These are phyloP conservation scores for Allium cepa DNA, from an alignment of 106 monocot species.

Conservation along the genomic window DNA sequence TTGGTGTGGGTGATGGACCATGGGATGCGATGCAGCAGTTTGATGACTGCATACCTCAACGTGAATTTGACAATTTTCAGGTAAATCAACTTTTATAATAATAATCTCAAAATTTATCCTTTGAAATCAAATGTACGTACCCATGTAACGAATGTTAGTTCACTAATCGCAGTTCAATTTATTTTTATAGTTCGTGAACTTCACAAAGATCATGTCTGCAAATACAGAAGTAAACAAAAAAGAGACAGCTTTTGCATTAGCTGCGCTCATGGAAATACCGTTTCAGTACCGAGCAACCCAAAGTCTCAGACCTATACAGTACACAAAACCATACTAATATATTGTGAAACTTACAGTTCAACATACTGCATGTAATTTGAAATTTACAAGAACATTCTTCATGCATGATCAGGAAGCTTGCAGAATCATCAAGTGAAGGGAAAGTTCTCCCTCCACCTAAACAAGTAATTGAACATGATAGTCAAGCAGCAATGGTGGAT, in stretches of 20 bases:
- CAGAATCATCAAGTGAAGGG: constrained; percentile 7
- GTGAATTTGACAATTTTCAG: constrained; percentile 98
- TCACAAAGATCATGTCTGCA: constrained; percentile 80
- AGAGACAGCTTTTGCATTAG: constrained; percentile 87
- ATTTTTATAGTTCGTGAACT: constrained; percentile 77
- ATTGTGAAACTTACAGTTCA: too few relatives aligned
- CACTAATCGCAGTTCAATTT: not conserved
- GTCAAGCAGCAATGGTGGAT: constrained; percentile 22
- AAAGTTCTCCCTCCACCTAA: constrained; percentile 60
- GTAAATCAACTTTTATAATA: constrained; percentile 17
- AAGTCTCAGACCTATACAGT: constrained; percentile 41
- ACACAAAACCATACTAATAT: constrained; percentile 4
- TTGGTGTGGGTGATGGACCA: constrained; percentile 98
- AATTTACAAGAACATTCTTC: too few relatives aligned
- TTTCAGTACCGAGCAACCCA: constrained; percentile 76
- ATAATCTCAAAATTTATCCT: not conserved
- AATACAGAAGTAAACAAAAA: constrained; percentile 48
- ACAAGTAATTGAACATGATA: constrained; percentile 67
- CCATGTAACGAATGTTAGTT: too few relatives aligned
- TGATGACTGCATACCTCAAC: constrained; percentile 85
- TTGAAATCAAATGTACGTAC: not conserved
- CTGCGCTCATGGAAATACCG: constrained; percentile 97
- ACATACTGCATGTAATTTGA: too few relatives aligned
- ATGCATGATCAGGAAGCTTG: constrained; percentile 27
- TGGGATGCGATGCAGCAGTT: constrained; percentile 95